Conservation (phyloP, 495 filamentous ascomycete genomes). For the Neurospora tetraspora region DNA sequence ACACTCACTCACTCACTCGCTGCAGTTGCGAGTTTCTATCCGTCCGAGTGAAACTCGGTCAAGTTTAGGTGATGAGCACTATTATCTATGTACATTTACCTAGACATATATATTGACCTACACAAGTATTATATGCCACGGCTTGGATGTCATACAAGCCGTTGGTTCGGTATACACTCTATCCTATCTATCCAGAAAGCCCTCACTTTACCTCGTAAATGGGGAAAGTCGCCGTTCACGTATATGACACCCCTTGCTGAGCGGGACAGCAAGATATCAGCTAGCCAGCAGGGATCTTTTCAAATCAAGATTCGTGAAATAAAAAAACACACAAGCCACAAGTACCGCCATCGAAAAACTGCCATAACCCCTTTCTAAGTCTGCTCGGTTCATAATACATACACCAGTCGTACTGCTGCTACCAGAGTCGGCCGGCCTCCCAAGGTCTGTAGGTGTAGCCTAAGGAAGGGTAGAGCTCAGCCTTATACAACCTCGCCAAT, state of each 20-base stretch:
- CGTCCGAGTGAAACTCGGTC: neutral
- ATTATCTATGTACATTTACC: neutral
- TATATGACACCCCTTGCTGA: neutral
- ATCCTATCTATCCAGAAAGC: neutral
- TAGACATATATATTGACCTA: neutral
- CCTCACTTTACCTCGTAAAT: neutral
- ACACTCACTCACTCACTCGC: no score
- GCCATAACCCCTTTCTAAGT: neutral
- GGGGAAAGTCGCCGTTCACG: neutral
- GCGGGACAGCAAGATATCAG: neutral
- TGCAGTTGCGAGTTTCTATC: neutral
- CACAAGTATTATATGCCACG: no score
- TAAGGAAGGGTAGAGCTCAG: neutral
- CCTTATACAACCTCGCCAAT: slow-evolving; percentile 84
- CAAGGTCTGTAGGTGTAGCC: neutral
- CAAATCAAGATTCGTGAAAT: neutral
- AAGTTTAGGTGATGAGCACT: neutral
- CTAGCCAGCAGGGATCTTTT: neutral
- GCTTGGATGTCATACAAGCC: neutral
- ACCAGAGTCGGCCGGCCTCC: no score
- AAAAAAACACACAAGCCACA: neutral
- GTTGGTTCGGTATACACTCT: neutral
- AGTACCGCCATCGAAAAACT: neutral
- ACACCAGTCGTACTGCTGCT: neutral
- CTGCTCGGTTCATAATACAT: neutral